phyloP scores from a whole-genome alignment of 139 green algal species.

The Deuterostichococcus epilithicus region DNA sequence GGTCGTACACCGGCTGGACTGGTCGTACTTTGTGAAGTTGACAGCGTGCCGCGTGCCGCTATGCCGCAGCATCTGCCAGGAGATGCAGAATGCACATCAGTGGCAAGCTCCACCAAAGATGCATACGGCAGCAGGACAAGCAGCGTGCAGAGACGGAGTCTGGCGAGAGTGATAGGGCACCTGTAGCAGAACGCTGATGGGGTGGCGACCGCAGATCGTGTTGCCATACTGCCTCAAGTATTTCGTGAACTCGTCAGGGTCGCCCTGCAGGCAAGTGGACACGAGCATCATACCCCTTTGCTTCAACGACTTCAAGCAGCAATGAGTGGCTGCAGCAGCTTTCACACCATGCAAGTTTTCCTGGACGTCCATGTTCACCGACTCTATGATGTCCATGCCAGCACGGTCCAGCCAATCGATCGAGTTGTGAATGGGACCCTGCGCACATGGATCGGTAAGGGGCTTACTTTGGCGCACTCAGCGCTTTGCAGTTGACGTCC shows the following conservation, averaged over 20 bases:
- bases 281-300: neutral
- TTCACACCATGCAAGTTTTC: neutral
- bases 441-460: neutral
- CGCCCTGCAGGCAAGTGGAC: constrained; percentile 32
- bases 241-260: constrained; percentile 55
- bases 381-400: constrained; percentile 87
- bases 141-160: too few species aligned
- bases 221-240: constrained; percentile 74
- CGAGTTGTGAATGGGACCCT: constrained; percentile 79
- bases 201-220: constrained; percentile 95
- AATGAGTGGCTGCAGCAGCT: neutral
- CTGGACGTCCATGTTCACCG: constrained; percentile 20
- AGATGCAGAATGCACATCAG: neutral
- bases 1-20: constrained; percentile 51
- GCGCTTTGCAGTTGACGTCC: too few species aligned
- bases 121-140: too few species aligned
- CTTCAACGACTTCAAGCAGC: neutral
- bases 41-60: constrained; percentile 24
- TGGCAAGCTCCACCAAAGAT: too few species aligned
- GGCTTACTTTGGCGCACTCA: too few species aligned
- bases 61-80: constrained; percentile 43
- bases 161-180: too few species aligned
- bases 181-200: constrained; percentile 88
- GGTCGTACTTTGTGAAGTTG: constrained; percentile 73
- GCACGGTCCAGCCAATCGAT: constrained; percentile 82